These are phyloP conservation scores for Westerdykella sp. DNA, from an alignment of 2,329 filamentous ascomycete genomes.

Conservation along the genomic window DNA sequence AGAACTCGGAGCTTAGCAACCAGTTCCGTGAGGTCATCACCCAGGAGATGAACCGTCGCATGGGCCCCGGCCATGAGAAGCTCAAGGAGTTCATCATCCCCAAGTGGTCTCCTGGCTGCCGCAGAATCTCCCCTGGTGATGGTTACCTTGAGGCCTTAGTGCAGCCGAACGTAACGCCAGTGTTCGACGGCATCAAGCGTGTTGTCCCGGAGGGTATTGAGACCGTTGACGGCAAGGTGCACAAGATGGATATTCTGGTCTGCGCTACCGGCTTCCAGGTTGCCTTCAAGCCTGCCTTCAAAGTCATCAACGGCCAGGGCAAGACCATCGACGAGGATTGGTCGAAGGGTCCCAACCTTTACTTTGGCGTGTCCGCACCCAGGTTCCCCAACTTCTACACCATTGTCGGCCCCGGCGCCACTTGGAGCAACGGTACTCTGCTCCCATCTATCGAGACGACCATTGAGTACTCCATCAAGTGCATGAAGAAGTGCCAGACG, in stretches of 20 bases:
- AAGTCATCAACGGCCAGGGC: slow-evolving; percentile 34
- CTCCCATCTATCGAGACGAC: slow-evolving; percentile 43
- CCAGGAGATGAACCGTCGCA: slow-evolving; percentile 39
- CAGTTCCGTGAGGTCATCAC: slow-evolving; percentile 38
- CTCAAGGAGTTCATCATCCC: slow-evolving; percentile 44
- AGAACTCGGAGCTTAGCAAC: slow-evolving; percentile 41
- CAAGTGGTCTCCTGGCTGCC: slow-evolving; percentile 42
- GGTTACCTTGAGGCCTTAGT: slow-evolving; percentile 30
- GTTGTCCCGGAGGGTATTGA: slow-evolving; percentile 35
- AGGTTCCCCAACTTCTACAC: slow-evolving; percentile 43
- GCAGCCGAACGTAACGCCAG: slow-evolving; percentile 23
- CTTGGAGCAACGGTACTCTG: slow-evolving; percentile 42
- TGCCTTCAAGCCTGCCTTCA: slow-evolving; percentile 42
- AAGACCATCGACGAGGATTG: slow-evolving; percentile 37
- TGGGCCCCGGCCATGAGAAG: slow-evolving; percentile 37
- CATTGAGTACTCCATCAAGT: slow-evolving; percentile 29
- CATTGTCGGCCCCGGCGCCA: slow-evolving; percentile 40
- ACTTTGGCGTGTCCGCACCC: slow-evolving; percentile 40
- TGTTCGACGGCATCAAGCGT: slow-evolving; percentile 23
- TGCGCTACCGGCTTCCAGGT: slow-evolving; percentile 32
- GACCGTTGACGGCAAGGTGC: slow-evolving; percentile 22
- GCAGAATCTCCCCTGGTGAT: slow-evolving; percentile 28
- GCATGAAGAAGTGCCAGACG: slow-evolving; percentile 30
- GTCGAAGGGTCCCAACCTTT: slow-evolving; percentile 36
- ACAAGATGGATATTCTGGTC: slow-evolving; percentile 29